Conservation (phyloP, 2,329 filamentous ascomycete species). For the Monilinia laxa region DNA sequence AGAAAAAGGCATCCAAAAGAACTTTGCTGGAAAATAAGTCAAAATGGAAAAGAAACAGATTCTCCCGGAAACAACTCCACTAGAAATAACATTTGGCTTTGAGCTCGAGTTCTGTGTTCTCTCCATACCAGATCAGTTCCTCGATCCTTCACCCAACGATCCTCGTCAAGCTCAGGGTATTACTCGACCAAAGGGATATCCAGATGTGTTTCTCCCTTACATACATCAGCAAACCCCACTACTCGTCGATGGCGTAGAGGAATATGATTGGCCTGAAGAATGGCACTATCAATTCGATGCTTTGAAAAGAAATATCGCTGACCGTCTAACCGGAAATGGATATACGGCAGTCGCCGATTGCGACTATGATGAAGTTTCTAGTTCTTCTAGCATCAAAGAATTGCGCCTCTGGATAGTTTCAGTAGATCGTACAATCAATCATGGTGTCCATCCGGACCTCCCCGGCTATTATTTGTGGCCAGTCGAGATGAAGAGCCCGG, state of each 20-base stretch:
- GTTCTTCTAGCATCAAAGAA: neutral
- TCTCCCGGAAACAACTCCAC: neutral
- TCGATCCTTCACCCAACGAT: neutral
- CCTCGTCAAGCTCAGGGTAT: neutral
- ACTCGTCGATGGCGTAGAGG: neutral
- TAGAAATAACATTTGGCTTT: neutral
- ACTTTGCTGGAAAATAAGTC: neutral
- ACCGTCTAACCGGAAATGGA: neutral
- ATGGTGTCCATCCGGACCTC: neutral
- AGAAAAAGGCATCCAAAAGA: too few relatives aligned
- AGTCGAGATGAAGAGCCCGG: conserved; percentile 10
- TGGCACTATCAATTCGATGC: neutral
- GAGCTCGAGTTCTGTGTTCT: conserved; percentile 5
- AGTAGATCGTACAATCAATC: neutral
- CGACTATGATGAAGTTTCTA: neutral
- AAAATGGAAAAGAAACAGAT: neutral
- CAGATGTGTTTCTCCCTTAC: neutral
- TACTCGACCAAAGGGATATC: neutral
- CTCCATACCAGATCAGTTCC: neutral
- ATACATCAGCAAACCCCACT: neutral
- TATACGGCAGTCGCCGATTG: neutral
- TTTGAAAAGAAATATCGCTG: neutral
- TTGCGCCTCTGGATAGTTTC: neutral
- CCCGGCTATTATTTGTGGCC: neutral
- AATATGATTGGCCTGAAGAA: neutral